Base-by-base conservation (phyloP, 495 filamentous ascomycete species). In the Diplogelasinospora grovesii region DNA sequence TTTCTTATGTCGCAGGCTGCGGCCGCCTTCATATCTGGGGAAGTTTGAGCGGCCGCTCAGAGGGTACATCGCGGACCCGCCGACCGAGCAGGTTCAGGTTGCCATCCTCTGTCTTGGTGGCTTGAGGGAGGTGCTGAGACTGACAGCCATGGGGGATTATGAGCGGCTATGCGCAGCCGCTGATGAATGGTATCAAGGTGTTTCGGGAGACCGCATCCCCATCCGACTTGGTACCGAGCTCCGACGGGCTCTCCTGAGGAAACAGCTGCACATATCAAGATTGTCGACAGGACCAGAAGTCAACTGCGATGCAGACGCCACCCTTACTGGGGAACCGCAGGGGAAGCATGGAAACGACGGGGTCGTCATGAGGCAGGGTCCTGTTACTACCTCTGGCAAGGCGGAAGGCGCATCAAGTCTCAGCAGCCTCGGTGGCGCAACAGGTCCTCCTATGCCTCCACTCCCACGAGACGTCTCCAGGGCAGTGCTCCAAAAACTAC, bases 41-140 rank as follows among this genome's bases (percentile, higher is more conserved):
- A 10, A 11, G 4, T 9, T 24, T 8, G 35, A 37, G 21, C 18
- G 35, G 19, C 20, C 35, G 13, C 21, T 37, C 7, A 22, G 35
- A 15, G 35, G 35, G 18, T 37, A 37, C 20, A 19, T 9, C 18
- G n/a, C 19, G 4, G 18, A 23, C 3, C 35, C 35, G 7, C 35
- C 35, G 7, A 19, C 35, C 3, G 35, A 37, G 8, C 23, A 37
- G 8, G 35, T 23, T 9, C 35, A 37, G 35, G 25, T 37, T 13
- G 35, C 35, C 15, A 37, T 37, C 20, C 35, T 37, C 10, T 37
- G 25, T 23, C 14, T 37, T 18, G 35, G 35, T 6, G 35, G 35
- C n/a, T 13, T 37, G 22, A 19, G 9, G 8, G n/a, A 37, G 18
- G n/a, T 37, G 18, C 25, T 24, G 3, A 22, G 22, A 6, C 3